phyloP scores from a whole-genome alignment of 805 yeast genomes.

The Candida vartiovaarae region DNA sequence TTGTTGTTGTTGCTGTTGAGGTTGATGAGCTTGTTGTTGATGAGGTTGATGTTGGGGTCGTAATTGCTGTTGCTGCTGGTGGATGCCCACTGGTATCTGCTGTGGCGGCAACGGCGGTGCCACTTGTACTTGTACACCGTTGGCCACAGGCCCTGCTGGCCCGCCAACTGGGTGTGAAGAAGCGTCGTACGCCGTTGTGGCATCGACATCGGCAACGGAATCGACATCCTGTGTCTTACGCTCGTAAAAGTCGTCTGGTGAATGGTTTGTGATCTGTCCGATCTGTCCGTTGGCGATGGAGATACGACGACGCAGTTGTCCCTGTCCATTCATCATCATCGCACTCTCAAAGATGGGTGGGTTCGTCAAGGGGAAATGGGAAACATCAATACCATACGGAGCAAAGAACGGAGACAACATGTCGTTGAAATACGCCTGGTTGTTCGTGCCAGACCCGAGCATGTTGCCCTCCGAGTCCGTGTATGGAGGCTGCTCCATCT shows the following conservation, averaged over 20 bases:
- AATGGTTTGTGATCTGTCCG: conserved; percentile 54
- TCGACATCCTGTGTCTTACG: background rate
- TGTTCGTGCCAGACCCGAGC: background rate
- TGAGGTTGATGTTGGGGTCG: conserved; percentile 1
- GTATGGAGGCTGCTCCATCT: background rate
- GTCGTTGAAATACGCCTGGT: conserved; percentile 23
- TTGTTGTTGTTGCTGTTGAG: background rate
- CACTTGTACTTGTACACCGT: too few relatives aligned
- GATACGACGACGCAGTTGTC: conserved; percentile 47
- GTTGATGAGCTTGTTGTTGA: background rate
- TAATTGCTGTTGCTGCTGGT: conserved; percentile 8
- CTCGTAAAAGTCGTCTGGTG: conserved; percentile 24
- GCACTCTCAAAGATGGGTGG: conserved; percentile 41
- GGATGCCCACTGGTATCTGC: background rate
- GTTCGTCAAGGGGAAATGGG: conserved; percentile 37
- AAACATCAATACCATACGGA: conserved; percentile 36
- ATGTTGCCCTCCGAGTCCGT: background rate
- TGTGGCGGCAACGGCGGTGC: background rate
- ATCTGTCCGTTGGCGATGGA: conserved; percentile 84
- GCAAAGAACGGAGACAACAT: conserved; percentile 35
- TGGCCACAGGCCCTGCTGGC: too few relatives aligned
- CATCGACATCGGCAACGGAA: background rate
- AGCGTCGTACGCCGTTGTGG: background rate
- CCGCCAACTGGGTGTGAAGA: too few relatives aligned
- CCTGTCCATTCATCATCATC: conserved; percentile 30